Evolutionary conservation across 345 rosid genomes (phyloP), one percentile per base, ranked within the genome.

Genomic region (Citrus hindsii): DNA sequence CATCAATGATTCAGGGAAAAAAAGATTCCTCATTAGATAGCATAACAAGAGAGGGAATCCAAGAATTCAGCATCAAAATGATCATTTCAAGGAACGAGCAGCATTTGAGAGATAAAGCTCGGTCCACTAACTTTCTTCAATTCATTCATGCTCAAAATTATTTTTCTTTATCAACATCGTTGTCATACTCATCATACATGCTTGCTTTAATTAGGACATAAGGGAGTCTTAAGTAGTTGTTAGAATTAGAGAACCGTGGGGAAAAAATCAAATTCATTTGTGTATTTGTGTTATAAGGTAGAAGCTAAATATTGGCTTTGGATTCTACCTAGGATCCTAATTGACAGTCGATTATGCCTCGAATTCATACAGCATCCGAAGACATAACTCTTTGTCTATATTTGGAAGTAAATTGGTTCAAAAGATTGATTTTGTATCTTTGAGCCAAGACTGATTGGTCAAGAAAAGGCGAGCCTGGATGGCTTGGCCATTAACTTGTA

Each of bases 281-380:
- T 70, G 73, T 80, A 81, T 71, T 77, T 73, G 69, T 83, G 69
- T 83, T 75, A 84, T 51, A 77, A 77, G 86, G 84, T 83, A 74
- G 89, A 78, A 88, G 69, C 82, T 77, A 79, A 79, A 83, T 77
- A 77, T 80, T 82, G 89, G 89, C 89, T 75, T 88, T 83, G 86
- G 89, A 86, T 86, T 86, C 88, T 70, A 83, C 86, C 83, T 80
- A 61, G 78, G 81, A 83, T 76, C 79, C 85, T 80, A 48, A 86
- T 80, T 69, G 35, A 22, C 71, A 77, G 84, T 66, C 80, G 75
- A 76, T 71, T 75, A 79, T 83, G 84, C 80, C 85, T 86, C 76
- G 91, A 88, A 42, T 19, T 85, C 89, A 86, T 81, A 81, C 76
- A 86, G 91, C 87, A 85, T 85, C 91, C 85, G 78, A 83, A 80